These are phyloP conservation scores for Talaromyces sp. DNA, from an alignment of 2,329 filamentous ascomycete species.

Conservation along the genomic window DNA sequence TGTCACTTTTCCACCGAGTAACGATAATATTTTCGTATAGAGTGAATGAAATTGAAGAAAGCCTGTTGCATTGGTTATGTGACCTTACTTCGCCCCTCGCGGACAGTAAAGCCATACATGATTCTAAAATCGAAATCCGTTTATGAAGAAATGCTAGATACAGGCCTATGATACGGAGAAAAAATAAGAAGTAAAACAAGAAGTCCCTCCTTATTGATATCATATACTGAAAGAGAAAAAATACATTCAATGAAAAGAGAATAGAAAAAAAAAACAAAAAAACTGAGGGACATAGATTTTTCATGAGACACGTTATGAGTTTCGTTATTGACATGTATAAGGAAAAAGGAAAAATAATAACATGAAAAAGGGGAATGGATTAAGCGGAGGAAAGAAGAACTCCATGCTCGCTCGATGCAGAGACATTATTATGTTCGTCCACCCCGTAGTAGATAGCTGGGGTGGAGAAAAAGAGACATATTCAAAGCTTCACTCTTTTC, in stretches of 20 bases:
- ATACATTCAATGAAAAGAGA: slow-evolving; percentile 10
- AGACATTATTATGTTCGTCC: slow-evolving; percentile 7
- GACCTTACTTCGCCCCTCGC: background rate
- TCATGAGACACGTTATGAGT: slow-evolving; percentile 13
- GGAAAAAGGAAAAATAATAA: background rate
- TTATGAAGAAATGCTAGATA: background rate
- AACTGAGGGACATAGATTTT: slow-evolving; percentile 8
- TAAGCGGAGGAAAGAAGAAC: slow-evolving; percentile 1
- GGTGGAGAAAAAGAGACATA: background rate
- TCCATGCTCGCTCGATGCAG: slow-evolving; percentile 12
- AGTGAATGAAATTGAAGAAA: background rate
- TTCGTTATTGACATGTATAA: slow-evolving; percentile 16
- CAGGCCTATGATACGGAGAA: background rate
- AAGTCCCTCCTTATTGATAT: slow-evolving; percentile 9
- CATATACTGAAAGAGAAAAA: background rate
- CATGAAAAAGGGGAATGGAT: background rate
- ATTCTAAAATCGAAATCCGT: background rate
- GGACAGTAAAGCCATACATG: background rate
- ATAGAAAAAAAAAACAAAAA: background rate
- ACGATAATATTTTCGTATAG: background rate
- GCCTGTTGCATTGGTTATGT: background rate
- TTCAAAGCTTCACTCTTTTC: slow-evolving; percentile 1
- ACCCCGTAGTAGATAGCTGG: background rate
- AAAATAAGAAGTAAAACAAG: background rate
- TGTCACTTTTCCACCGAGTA: background rate